phyloP scores from a whole-genome alignment of 352 stramenopile species.

The Globisporangium solare region DNA sequence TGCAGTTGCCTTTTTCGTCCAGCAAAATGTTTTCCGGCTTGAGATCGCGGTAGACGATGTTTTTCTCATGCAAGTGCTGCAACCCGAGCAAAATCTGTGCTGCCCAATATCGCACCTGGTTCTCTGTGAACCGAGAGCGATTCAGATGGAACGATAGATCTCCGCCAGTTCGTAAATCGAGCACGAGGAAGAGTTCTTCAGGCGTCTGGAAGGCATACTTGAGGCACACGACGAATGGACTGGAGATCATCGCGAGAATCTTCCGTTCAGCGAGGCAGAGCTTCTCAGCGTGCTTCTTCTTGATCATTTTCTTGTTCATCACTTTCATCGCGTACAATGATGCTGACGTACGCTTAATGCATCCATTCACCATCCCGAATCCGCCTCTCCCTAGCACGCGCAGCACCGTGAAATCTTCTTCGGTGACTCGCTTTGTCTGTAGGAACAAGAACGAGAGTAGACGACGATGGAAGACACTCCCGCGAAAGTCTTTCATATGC shows the following conservation, averaged over 20 bases:
- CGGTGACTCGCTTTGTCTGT: slow-evolving; percentile 84
- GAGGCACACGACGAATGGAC: slow-evolving; percentile 94
- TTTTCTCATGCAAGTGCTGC: slow-evolving; percentile 86
- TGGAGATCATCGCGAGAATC: slow-evolving; percentile 69
- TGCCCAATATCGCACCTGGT: slow-evolving; percentile 76
- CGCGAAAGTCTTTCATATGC: slow-evolving; percentile 73
- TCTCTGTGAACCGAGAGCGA: slow-evolving; percentile 60
- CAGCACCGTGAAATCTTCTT: slow-evolving; percentile 96
- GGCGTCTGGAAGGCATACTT: slow-evolving; percentile 95
- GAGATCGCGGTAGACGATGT: slow-evolving; percentile 88
- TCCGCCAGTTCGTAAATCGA: slow-evolving; percentile 96
- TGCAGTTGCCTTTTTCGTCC: slow-evolving; percentile 94
- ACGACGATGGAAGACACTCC: slow-evolving; percentile 73
- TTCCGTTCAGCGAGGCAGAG: slow-evolving; percentile 72
- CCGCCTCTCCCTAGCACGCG: slow-evolving; percentile 93
- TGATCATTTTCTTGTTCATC: slow-evolving; percentile 87
- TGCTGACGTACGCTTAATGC: slow-evolving; percentile 91
- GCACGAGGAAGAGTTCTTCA: slow-evolving; percentile 95
- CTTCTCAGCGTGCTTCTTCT: slow-evolving; percentile 91
- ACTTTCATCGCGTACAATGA: slow-evolving; percentile 85
- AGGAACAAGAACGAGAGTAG: slow-evolving; percentile 90
- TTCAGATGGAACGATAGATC: slow-evolving; percentile 90
- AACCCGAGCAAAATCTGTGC: slow-evolving; percentile 71
- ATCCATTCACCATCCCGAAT: slow-evolving; percentile 96
- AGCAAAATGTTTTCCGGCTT: slow-evolving; percentile 90